Conservation (phyloP, 164 flowering plant genomes). For the Berberis vulgaris region DNA sequence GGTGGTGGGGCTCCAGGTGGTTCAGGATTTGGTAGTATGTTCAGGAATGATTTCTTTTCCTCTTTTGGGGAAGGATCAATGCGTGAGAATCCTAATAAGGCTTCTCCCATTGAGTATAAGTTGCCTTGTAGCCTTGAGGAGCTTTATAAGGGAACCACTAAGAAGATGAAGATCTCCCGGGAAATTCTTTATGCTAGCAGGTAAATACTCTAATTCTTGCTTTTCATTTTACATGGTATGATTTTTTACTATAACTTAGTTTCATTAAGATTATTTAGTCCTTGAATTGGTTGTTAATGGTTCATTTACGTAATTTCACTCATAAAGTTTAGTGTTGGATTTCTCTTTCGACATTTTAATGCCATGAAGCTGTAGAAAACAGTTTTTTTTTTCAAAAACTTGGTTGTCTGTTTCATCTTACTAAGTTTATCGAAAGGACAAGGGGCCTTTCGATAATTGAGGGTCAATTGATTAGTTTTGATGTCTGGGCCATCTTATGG, state of each 20-base stretch:
- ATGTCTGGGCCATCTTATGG: no score
- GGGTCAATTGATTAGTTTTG: no score
- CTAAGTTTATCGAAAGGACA: no score
- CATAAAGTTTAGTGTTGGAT: no score
- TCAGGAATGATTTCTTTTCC: background rate
- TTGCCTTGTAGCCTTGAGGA: conserved; percentile 60
- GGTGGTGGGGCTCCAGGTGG: background rate
- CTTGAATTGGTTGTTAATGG: no score
- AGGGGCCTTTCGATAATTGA: no score
- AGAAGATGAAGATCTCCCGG: conserved; percentile 12
- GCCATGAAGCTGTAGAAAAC: no score
- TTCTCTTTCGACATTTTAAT: no score
- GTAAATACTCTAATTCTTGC: conserved; percentile 19
- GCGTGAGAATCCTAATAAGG: background rate
- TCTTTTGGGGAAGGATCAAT: conserved; percentile 13
- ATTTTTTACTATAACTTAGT: background rate
- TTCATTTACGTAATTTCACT: no score
- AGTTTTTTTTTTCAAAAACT: no score
- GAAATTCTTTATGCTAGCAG: conserved; percentile 49
- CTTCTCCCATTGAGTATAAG: background rate
- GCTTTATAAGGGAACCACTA: conserved; percentile 22
- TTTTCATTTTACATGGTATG: background rate
- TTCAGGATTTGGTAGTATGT: background rate
- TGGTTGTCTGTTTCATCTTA: no score
- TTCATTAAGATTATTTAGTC: background rate